These are phyloP conservation scores for Ensete glaucum DNA, from an alignment of 176 grass and related monocot genomes.

Conservation along the genomic window DNA sequence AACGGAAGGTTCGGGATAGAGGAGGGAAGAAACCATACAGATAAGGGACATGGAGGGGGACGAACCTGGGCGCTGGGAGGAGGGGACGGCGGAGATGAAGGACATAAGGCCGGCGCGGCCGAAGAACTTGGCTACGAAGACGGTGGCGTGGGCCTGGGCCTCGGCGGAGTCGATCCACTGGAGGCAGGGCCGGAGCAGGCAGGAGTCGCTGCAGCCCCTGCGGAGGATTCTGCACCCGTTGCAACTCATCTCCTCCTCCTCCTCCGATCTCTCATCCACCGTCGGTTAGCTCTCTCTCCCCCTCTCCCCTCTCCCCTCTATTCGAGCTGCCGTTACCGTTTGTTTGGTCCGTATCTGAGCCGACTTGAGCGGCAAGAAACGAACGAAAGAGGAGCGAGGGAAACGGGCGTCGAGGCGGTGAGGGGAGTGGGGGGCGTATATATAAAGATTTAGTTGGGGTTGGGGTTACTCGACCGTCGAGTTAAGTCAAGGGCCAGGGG, in stretches of 20 bases:
- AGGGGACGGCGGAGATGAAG: conserved; percentile 86
- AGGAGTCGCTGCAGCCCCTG: conserved; percentile 73
- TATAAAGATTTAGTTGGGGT: not conserved
- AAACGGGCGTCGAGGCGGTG: not conserved
- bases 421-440: not conserved
- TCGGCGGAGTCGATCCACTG: conserved; percentile 68
- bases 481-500: not conserved
- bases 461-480: not conserved
- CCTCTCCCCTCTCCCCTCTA: not conserved
- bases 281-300: not conserved
- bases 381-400: not conserved
- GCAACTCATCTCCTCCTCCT: conserved; percentile 54
- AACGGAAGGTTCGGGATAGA: not conserved
- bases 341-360: not conserved
- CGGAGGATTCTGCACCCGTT: conserved; percentile 88
- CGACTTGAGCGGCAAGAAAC: not conserved
- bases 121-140: conserved; percentile 95
- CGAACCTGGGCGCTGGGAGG: conserved; percentile 53
- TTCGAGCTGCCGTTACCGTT: not conserved
- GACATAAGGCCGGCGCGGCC: conserved; percentile 83
- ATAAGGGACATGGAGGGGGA: not conserved
- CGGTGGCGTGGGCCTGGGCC: conserved; percentile 81
- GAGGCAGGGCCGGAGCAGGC: conserved; percentile 80
- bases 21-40: not conserved
- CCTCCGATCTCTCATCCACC: conserved; percentile 31